These are phyloP conservation scores for Cyberlindnera galapagoensis DNA, from an alignment of 805 yeast species.

Conservation along the genomic window DNA sequence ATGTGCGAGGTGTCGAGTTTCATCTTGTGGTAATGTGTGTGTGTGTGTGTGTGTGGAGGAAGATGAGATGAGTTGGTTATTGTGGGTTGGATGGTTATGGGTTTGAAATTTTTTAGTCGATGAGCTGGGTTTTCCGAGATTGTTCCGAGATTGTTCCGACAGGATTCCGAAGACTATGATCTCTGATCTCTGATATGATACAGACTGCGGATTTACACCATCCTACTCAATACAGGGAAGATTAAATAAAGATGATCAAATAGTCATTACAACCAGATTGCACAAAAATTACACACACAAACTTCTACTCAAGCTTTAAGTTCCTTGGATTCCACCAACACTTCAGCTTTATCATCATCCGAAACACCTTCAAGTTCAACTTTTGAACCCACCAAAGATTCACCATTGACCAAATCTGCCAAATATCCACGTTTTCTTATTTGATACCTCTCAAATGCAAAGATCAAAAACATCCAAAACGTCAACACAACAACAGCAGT, in stretches of 20 bases:
- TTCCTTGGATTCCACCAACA: not conserved
- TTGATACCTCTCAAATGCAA: slow-evolving; percentile 19
- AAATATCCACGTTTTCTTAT: slow-evolving; percentile 15
- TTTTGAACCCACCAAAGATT: not conserved
- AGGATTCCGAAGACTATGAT: too few relatives aligned
- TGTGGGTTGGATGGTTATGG: slow-evolving; percentile 2
- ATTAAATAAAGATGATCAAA: too few relatives aligned
- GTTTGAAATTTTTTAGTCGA: slow-evolving; percentile 2
- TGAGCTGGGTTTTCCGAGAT: slow-evolving; percentile 1
- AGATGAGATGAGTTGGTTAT: not conserved
- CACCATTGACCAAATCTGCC: slow-evolving; percentile 2
- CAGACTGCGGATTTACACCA: too few relatives aligned
- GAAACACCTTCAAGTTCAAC: not conserved
- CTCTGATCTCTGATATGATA: too few relatives aligned
- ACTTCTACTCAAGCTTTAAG: not conserved
- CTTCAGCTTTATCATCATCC: not conserved
- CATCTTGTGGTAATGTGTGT: slow-evolving; percentile 38
- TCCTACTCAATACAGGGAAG: too few relatives aligned
- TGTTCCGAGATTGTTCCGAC: not conserved
- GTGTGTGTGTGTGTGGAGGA: not conserved
- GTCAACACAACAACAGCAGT: slow-evolving; percentile 7
- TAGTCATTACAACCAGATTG: too few relatives aligned
- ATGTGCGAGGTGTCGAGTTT: slow-evolving; percentile 89
- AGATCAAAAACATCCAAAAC: slow-evolving; percentile 13
- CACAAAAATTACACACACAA: too few relatives aligned